Evolutionary conservation across 2,329 filamentous ascomycete species (phyloP).

Genomic region (Diaporthe caulivora): DNA sequence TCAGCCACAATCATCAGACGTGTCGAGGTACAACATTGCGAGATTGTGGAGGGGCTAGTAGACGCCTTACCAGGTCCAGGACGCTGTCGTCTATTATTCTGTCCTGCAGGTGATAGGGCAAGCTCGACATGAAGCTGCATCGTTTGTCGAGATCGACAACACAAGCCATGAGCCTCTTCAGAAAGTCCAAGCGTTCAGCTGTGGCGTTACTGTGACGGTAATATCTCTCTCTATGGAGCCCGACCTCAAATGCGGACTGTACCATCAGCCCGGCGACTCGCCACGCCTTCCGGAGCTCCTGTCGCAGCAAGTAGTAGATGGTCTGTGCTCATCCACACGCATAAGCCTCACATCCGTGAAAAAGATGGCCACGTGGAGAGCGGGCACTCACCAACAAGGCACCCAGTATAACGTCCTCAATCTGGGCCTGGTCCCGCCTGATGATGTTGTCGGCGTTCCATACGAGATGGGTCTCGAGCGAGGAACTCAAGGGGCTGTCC

Average conservation of each 20-base stretch:
- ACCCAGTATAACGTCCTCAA: conserved; percentile 2
- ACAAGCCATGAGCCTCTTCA: neutral
- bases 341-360: neutral
- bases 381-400: neutral
- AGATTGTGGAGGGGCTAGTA: neutral
- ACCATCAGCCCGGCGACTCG: neutral
- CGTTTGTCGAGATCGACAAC: conserved; percentile 13
- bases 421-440: neutral
- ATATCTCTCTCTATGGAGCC: conserved; percentile 1
- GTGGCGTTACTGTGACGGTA: neutral
- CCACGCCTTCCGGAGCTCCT: conserved; percentile 10
- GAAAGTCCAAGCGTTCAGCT: neutral
- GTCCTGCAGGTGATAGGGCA: conserved; percentile 1
- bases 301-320: neutral
- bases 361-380: neutral
- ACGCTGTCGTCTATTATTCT: conserved; percentile 8
- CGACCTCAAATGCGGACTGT: conserved; percentile 12
- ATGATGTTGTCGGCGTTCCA: conserved; percentile 18
- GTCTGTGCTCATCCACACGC: neutral
- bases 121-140: conserved; percentile 6
- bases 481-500: neutral
- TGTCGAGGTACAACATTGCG: too few relatives aligned
- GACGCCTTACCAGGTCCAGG: neutral
- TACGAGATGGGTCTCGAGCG: neutral
- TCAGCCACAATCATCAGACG: neutral